A percentile compares a stretch with the other conserved stretches of the same genome.
Conservation (phyloP, 495 filamentous ascomycete species). For the Penicillium angulare region DNA sequence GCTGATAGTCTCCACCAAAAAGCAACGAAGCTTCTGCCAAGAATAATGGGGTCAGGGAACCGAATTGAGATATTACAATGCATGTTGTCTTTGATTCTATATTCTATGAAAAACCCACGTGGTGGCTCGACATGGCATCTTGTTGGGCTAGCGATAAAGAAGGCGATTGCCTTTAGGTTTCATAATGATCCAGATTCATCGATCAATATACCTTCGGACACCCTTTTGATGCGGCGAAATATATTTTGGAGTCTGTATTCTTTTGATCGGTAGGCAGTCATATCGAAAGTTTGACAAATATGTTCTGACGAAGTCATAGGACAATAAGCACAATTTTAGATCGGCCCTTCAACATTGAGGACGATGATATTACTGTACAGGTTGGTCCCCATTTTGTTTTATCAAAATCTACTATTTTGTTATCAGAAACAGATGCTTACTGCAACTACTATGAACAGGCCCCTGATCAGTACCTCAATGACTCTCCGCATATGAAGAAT, state of each 20-base stretch:
- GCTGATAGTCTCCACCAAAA: conserved; percentile 5
- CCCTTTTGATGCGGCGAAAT: conserved; percentile 1
- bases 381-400: conserved; percentile 5
- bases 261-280: conserved; percentile 19
- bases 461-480: conserved; percentile 9
- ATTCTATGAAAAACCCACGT: conserved; percentile 19
- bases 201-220: not conserved
- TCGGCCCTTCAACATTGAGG: conserved; percentile 27
- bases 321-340: conserved; percentile 23
- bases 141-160: conserved; percentile 28
- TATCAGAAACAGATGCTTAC: not conserved
- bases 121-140: conserved; percentile 30
- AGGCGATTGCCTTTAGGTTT: conserved; percentile 22
- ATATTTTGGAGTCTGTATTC: conserved; percentile 28
- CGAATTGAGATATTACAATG: conserved; percentile 15
- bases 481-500: not conserved
- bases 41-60: conserved; percentile 10
- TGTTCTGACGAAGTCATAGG: conserved; percentile 8
- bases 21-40: conserved; percentile 11
- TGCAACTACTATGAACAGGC: not conserved
- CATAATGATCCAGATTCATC: conserved; percentile 17
- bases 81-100: conserved; percentile 23
- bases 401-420: not conserved
- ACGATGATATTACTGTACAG: conserved; percentile 24
- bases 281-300: not conserved